Conservation (phyloP, 73 alveolate genomes). For the Stentor coeruleus region DNA sequence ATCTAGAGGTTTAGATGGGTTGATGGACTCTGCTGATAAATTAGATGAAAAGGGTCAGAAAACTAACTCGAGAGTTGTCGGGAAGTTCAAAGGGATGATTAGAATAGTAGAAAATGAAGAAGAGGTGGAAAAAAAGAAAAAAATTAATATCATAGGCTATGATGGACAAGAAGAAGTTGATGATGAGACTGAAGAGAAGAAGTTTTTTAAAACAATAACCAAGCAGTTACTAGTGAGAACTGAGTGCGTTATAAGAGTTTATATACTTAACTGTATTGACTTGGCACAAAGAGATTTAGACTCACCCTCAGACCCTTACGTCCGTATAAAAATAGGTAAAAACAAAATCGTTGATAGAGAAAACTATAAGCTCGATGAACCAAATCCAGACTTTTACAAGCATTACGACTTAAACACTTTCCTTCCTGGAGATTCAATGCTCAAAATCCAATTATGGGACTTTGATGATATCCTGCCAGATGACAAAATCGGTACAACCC, state of each 20-base stretch:
- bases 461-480: conserved; percentile 82
- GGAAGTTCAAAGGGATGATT: too few species aligned
- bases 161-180: conserved; percentile 20
- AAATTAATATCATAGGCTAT: not conserved
- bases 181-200: conserved; percentile 11
- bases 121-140: not conserved
- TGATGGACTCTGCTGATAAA: not conserved
- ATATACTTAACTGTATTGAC: conserved; percentile 67
- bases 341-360: conserved; percentile 66
- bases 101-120: not conserved
- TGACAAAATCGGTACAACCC: conserved; percentile 79
- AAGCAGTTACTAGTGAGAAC: conserved; percentile 45
- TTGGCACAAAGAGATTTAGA: conserved; percentile 79
- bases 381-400: conserved; percentile 79
- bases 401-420: conserved; percentile 65
- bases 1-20: conserved; percentile 46
- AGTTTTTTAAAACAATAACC: conserved; percentile 24
- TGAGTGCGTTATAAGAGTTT: conserved; percentile 70
- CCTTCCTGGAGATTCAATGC: conserved; percentile 85
- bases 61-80: too few species aligned
- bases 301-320: conserved; percentile 84
- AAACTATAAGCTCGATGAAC: conserved; percentile 57
- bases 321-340: conserved; percentile 64
- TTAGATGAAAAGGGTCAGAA: too few species aligned
- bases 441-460: conserved; percentile 75